Evolutionary conservation across 2,329 filamentous ascomycete species (phyloP), one percentile per base, ranked within the genome.

Genomic region (Talaromyces islandicus): DNA sequence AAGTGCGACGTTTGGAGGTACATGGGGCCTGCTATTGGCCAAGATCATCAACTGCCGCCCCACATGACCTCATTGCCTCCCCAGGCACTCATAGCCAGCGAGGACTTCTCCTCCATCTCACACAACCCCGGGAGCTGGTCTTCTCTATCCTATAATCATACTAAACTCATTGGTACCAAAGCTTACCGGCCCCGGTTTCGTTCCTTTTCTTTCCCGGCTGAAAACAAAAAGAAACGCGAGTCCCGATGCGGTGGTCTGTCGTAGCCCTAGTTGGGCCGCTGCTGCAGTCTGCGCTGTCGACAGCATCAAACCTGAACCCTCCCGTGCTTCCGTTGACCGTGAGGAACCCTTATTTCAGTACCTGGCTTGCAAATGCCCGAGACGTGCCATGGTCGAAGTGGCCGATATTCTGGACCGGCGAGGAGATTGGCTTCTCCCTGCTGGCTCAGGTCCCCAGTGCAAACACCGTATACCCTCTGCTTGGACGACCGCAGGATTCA

Each of bases 391-490:
- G 91, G 91, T 83, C 85, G 58, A 83, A 85, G 75, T 96, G 91
- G 91, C 91, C 91, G 25, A 93, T 93, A 73, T 92, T 92, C 73
- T 92, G 87, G 81, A 90, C 88, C 7, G 89, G 89, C 35, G 80
- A 86, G 68, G 81, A 88, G 77, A 73, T 89, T 59, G 87, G 87
- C 50, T 82, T 89, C 64, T 82, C 83, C 7, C 74, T 89, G 55
- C 78, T 89, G 62, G 86, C 85, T 43, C 81, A 83, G 25, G 76
- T 88, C 12, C 84, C 86, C 2, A 80, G 82, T 35, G 79, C 83
- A n/a, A 79, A 79, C 56, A 78, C 78, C 29, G 83, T 87, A 4
- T 89, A 85, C 70, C 86, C 87, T 32, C 73, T 89, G 60, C 76
- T 89, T 54, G 87, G 87, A 58, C 80, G 85, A 70, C 83, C 86